Evolutionary conservation across 2,329 filamentous ascomycete genomes (phyloP), one percentile per base, ranked within the genome.

Genomic region (Cordyceps cicadae): DNA sequence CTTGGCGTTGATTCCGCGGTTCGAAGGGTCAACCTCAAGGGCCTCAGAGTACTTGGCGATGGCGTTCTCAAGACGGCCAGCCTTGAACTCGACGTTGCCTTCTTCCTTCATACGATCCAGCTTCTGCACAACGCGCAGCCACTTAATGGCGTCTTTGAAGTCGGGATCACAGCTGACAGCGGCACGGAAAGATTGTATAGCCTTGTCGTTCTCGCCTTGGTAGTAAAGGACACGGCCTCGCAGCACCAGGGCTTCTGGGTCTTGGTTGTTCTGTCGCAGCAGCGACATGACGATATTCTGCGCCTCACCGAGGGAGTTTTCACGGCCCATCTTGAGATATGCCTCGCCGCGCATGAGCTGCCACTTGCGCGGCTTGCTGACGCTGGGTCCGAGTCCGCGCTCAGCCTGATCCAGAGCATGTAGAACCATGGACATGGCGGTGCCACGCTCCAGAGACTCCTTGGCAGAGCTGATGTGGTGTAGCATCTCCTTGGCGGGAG

Each of bases 161-260:
- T 99, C 94, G 9, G 94, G 94, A 68, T 97, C 94, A 72, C 92
- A 91, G 72, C 82, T 89, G 60, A 96, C 78, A 21, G 93, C 94
- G 77, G 94, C 90, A 65, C 91, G 86, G 78, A 97, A 94, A 73
- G 95, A 90, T 71, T 93, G 89, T 49, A 96, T 83, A 1, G 94
- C 93, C 80, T 97, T 96, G 2, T 95, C 90, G 69, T 96, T 96
- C 67, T 99, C 94, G 34, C 94, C 94, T 71, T 94, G 90, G 4
- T 87, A 87, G 69, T 97, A 97, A 54, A 96, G 81, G 17, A 91
- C 88, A 64, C 92, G 86, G 26, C 93, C 94, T 53, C 93, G 86
- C 56, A 99, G 83, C 6, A 97, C 90, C 64, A 99, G 79, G 1
- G 93, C 94, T 76, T 99, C 94, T 1, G 94, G 92, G 70, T 99